phyloP scores from a whole-genome alignment of 768 basidiomycete genomes.

The Kwoniella bestiolae region DNA sequence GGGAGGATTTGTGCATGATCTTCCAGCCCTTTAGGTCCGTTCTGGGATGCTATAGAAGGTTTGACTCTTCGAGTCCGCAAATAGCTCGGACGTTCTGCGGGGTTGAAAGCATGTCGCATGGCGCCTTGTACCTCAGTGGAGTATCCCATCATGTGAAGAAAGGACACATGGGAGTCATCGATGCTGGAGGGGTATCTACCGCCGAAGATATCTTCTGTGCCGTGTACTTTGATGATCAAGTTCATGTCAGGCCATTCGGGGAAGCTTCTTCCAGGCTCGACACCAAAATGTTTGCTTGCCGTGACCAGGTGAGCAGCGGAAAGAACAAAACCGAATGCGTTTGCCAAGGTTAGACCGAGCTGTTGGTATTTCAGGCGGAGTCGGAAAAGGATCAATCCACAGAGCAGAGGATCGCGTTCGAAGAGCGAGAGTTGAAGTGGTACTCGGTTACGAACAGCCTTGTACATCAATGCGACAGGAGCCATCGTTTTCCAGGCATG shows the following conservation, averaged over 20 bases:
- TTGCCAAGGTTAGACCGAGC: neutral
- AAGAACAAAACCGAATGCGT: slow-evolving; percentile 10
- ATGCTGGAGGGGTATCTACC: slow-evolving; percentile 16
- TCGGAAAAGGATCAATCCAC: slow-evolving; percentile 23
- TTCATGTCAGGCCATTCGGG: slow-evolving; percentile 11
- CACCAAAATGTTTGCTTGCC: slow-evolving; percentile 1
- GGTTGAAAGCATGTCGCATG: neutral
- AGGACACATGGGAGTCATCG: slow-evolving; percentile 16
- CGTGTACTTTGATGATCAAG: slow-evolving; percentile 18
- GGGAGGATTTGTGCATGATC: slow-evolving; percentile 27
- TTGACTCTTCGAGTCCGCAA: neutral
- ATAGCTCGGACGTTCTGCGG: neutral
- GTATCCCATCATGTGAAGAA: slow-evolving; percentile 17
- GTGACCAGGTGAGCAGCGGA: slow-evolving; percentile 14
- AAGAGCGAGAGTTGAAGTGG: neutral
- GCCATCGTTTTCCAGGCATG: neutral
- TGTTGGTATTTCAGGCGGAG: slow-evolving; percentile 20
- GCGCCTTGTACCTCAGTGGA: slow-evolving; percentile 5
- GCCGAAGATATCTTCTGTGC: slow-evolving; percentile 26
- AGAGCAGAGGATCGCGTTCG: slow-evolving; percentile 16
- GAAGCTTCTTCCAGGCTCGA: neutral
- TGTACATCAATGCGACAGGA: neutral
- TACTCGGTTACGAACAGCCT: neutral
- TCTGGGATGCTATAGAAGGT: neutral
- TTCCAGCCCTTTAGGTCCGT: slow-evolving; percentile 4